Evolutionary conservation across 495 filamentous ascomycete genomes (phyloP), one percentile per base, ranked within the genome.

Genomic region (Halenospora varia): DNA sequence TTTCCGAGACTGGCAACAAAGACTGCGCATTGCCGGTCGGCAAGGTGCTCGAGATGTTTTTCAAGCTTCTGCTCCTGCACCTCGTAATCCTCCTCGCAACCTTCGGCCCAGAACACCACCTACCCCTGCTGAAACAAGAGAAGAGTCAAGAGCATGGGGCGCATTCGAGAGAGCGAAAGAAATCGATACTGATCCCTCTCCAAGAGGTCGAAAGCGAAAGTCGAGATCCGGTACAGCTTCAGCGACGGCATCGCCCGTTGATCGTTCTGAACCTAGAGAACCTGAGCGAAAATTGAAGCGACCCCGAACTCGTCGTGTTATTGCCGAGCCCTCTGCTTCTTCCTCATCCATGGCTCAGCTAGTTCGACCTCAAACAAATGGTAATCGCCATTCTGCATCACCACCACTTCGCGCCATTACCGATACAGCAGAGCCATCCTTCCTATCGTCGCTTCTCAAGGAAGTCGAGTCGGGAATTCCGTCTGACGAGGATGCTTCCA

Each of bases 141-240:
- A 96, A 55, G 92, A 95, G 66, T 79, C 85, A 59, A 79, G 82
- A 25, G 92, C 92, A 10, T 97, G 92, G 92, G 89, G 92, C 52
- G 89, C 85, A 19, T 85, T 96, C 54, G 91, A 97, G 61, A 88
- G 84, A 60, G 89, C 90, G 35, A 82, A 87, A 63, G 86, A 91
- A 25, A 78, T 85, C 19, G 82, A 88, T 51, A 74, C 76, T 25
- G 66, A 78, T 0, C 60, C 56, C n/a, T n/a, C n/a, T n/a, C 60
- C 71, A 17, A 70, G 60, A 13, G 75, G 71, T 46, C 73, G 88
- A 46, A 96, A 96, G 70, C 79, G 91, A 44, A 93, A 90, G 66
- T 88, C 90, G n/a, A 76, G 75, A 41, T 82, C 80, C 1, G 77
- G 78, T 0, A 89, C 86, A 10, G 72, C 84, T 18, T 93, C 90